Conservation (phyloP, 129 eudicot species). For the Logfia minima region DNA sequence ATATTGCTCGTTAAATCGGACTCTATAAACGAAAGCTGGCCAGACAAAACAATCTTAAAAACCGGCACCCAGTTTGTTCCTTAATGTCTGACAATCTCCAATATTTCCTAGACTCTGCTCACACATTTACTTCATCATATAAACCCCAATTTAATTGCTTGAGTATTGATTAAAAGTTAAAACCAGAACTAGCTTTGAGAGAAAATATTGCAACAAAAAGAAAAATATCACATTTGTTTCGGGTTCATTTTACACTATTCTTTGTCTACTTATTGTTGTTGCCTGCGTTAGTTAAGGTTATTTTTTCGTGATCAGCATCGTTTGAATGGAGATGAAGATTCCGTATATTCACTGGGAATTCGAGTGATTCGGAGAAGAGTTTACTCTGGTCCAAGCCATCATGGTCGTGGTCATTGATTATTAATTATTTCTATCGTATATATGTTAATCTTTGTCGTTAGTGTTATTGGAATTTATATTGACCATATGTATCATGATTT, state of each 20-base stretch:
- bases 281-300: conserved; percentile 1
- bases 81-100: conserved; percentile 27
- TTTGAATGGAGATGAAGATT: background rate
- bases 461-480: background rate
- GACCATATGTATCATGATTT: no score
- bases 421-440: background rate
- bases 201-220: background rate
- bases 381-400: conserved; percentile 52
- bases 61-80: conserved; percentile 30
- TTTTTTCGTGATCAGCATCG: conserved; percentile 9
- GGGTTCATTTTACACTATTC: background rate
- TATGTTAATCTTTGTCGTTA: conserved; percentile 13
- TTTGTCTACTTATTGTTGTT: conserved; percentile 9
- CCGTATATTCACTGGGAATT: conserved; percentile 2
- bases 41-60: conserved; percentile 36
- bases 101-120: conserved; percentile 24
- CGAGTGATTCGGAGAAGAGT: conserved; percentile 34
- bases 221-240: conserved; percentile 17
- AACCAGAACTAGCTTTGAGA: conserved; percentile 18
- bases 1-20: background rate
- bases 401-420: conserved; percentile 42
- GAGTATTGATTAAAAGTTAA: background rate
- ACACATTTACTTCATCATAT: conserved; percentile 3
- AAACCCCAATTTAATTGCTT: conserved; percentile 10
- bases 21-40: background rate